A percentile compares a stretch with the other conserved stretches of the same genome.
phyloP scores from a whole-genome alignment of 345 rosid genomes.

The Pistacia atlantica region DNA sequence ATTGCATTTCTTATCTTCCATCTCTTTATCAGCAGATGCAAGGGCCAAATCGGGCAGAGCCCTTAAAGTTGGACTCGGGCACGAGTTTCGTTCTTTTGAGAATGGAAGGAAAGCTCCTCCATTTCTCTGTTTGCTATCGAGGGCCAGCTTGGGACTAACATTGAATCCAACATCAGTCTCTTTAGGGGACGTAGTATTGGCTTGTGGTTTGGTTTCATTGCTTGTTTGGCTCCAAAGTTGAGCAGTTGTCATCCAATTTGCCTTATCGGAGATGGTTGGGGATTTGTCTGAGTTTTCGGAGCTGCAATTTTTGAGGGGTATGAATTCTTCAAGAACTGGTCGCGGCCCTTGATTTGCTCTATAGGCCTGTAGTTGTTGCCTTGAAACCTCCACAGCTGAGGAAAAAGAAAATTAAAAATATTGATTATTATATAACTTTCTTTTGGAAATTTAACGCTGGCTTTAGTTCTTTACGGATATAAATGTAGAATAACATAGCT shows the following conservation, averaged over 20 bases:
- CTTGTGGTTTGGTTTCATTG: slow-evolving; percentile 45
- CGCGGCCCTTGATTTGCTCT: slow-evolving; percentile 61
- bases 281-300: slow-evolving; percentile 44
- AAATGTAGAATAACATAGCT: slow-evolving; percentile 10
- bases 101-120: slow-evolving; percentile 95
- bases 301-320: slow-evolving; percentile 69
- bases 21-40: slow-evolving; percentile 42
- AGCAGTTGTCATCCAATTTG: slow-evolving; percentile 91
- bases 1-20: slow-evolving; percentile 55
- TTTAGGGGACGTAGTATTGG: slow-evolving; percentile 36
- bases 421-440: background rate
- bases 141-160: slow-evolving; percentile 58
- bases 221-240: slow-evolving; percentile 91
- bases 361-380: slow-evolving; percentile 74
- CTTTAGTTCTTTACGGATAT: slow-evolving; percentile 26
- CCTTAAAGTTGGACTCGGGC: slow-evolving; percentile 39
- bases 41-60: slow-evolving; percentile 69
- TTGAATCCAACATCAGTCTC: slow-evolving; percentile 51
- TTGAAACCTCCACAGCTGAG: slow-evolving; percentile 86
- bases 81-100: slow-evolving; percentile 62
- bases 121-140: slow-evolving; percentile 70
- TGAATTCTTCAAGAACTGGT: slow-evolving; percentile 93
- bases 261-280: slow-evolving; percentile 49
- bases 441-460: background rate
- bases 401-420: background rate